Conservation (phyloP, 1,284 basidiomycete genomes). For the Xerocomus nothofagi region DNA sequence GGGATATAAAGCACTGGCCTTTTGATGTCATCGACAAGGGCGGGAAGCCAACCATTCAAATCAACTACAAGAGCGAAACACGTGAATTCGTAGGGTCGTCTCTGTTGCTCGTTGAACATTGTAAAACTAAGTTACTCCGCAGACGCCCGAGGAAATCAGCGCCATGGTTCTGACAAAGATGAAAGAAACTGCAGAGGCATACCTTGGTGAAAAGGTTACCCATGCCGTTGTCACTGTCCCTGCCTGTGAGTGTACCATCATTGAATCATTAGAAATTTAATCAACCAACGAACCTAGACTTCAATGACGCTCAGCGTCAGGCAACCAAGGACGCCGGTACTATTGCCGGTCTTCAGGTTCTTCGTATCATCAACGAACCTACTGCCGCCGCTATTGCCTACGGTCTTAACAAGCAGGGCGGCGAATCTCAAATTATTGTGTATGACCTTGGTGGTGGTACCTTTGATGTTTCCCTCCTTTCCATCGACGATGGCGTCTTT, state of each 20-base stretch:
- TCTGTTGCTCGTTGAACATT: background rate
- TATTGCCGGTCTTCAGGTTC: conserved; percentile 93
- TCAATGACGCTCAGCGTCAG: conserved; percentile 99
- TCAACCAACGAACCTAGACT: conserved; percentile 58
- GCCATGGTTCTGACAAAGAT: conserved; percentile 97
- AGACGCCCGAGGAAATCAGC: conserved; percentile 87
- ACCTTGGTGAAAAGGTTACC: conserved; percentile 94
- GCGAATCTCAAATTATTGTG: conserved; percentile 95
- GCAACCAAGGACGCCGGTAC: conserved; percentile 98
- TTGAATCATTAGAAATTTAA: background rate
- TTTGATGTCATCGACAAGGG: conserved; percentile 79
- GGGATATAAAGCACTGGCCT: conserved; percentile 88
- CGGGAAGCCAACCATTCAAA: conserved; percentile 85
- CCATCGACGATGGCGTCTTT: conserved; percentile 98
- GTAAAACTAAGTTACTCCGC: background rate
- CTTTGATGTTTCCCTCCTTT: conserved; percentile 97
- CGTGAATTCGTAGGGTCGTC: conserved; percentile 73
- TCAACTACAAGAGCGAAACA: conserved; percentile 83
- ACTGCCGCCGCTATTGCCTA: conserved; percentile 98
- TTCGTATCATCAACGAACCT: conserved; percentile 99
- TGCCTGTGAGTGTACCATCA: conserved; percentile 58
- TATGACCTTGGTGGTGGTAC: conserved; percentile 99
- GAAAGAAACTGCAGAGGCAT: conserved; percentile 99
- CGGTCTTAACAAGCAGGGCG: conserved; percentile 94
- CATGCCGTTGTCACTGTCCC: conserved; percentile 99